Conservation (phyloP, 2,329 filamentous ascomycete species). For the Nothophoma quercina region DNA sequence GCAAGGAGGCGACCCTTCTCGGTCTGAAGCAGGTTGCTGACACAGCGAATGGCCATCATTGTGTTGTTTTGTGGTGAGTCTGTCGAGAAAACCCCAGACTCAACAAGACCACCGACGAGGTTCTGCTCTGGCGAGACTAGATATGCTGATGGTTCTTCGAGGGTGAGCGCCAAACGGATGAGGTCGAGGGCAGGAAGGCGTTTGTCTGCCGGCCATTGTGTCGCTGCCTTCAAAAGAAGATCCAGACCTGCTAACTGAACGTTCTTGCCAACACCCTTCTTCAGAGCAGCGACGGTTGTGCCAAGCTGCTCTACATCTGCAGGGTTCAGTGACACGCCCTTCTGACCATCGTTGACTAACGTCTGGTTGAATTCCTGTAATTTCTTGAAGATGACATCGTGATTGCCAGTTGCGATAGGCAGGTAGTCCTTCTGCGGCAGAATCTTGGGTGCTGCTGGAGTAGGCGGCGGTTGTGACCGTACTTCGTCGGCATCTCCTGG, state of each 20-base stretch:
- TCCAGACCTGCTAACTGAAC: slow-evolving; percentile 63
- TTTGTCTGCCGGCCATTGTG: slow-evolving; percentile 80
- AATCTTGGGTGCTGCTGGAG: slow-evolving; percentile 61
- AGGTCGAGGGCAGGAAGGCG: slow-evolving; percentile 87
- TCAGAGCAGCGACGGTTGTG: slow-evolving; percentile 69
- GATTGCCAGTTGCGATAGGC: slow-evolving; percentile 76
- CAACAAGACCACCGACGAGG: slow-evolving; percentile 67
- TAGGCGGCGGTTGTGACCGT: slow-evolving; percentile 41
- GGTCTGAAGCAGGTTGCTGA: slow-evolving; percentile 85
- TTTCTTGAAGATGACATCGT: slow-evolving; percentile 76
- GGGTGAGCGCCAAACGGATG: slow-evolving; percentile 79
- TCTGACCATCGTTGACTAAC: slow-evolving; percentile 74
- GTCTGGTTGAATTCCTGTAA: slow-evolving; percentile 77
- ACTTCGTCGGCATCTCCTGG: slow-evolving; percentile 67
- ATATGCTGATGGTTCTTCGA: slow-evolving; percentile 70
- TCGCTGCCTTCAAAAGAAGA: slow-evolving; percentile 74
- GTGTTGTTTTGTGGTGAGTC: slow-evolving; percentile 76
- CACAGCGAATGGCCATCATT: slow-evolving; percentile 83
- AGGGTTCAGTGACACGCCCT: slow-evolving; percentile 76
- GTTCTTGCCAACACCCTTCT: slow-evolving; percentile 52
- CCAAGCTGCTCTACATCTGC: slow-evolving; percentile 71
- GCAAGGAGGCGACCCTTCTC: slow-evolving; percentile 70
- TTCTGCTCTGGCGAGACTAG: slow-evolving; percentile 62
- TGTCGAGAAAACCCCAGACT: slow-evolving; percentile 64
- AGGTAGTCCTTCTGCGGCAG: slow-evolving; percentile 84